phyloP scores from a whole-genome alignment of 1,284 basidiomycete genomes.

The Pseudozyma tsukubaensis region DNA sequence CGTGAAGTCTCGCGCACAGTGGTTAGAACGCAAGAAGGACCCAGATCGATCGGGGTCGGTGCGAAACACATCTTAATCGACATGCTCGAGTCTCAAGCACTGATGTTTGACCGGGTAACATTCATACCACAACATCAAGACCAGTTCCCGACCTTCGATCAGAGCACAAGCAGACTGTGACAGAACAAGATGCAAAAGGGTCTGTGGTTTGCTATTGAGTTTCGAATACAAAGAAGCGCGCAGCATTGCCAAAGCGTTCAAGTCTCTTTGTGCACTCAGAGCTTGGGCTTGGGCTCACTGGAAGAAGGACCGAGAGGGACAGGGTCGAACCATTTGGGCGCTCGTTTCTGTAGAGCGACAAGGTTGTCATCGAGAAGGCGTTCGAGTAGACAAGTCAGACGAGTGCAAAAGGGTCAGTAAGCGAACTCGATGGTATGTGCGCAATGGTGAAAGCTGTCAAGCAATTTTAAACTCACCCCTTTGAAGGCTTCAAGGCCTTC shows the following conservation, averaged over 20 bases:
- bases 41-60: not conserved
- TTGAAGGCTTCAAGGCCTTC: conserved; percentile 72
- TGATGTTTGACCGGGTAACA: too few relatives aligned
- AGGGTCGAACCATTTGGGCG: conserved; percentile 50
- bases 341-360: conserved; percentile 43
- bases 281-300: conserved; percentile 16
- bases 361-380: not conserved
- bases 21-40: too few relatives aligned
- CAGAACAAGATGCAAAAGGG: too few relatives aligned
- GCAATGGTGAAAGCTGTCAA: not conserved
- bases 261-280: conserved; percentile 5
- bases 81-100: too few relatives aligned
- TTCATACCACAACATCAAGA: too few relatives aligned
- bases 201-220: too few relatives aligned
- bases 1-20: too few relatives aligned
- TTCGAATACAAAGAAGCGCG: not conserved
- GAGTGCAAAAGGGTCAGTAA: too few relatives aligned
- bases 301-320: conserved; percentile 7
- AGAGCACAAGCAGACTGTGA: too few relatives aligned
- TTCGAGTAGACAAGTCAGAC: not conserved
- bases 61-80: too few relatives aligned
- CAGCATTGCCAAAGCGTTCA: not conserved
- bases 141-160: too few relatives aligned
- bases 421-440: not conserved
- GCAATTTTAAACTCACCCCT: conserved; percentile 68